Evolutionary conservation across 2,329 filamentous ascomycete species (phyloP).

Genomic region (Botryotinia narcissicola): DNA sequence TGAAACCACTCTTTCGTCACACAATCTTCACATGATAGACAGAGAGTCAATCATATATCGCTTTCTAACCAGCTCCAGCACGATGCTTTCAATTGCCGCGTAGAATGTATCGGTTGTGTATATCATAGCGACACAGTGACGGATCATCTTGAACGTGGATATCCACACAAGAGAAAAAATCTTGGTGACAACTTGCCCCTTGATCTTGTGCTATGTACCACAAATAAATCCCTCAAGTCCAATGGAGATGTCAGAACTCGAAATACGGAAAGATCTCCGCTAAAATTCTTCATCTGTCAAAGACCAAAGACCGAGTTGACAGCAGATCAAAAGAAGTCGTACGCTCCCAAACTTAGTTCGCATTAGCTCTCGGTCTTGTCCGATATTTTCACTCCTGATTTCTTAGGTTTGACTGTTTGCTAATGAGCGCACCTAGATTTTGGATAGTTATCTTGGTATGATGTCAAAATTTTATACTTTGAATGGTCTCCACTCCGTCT

Average conservation of each 20-base stretch:
- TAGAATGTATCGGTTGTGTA: not conserved
- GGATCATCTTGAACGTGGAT: not conserved
- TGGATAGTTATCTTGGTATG: not conserved
- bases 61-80: not conserved
- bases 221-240: not conserved
- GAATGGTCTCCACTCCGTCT: not conserved
- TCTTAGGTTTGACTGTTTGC: not conserved
- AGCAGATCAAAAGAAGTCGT: not conserved
- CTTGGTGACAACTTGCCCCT: not conserved
- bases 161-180: not conserved
- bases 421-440: not conserved
- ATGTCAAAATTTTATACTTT: not conserved
- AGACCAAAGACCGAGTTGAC: not conserved
- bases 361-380: not conserved
- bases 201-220: not conserved
- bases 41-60: not conserved
- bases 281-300: not conserved
- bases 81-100: not conserved
- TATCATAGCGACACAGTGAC: not conserved
- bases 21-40: not conserved
- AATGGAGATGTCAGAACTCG: not conserved
- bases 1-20: not conserved
- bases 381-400: not conserved
- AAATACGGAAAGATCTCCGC: not conserved
- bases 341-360: not conserved